These are phyloP conservation scores for Ophiostoma pallidulum DNA, from an alignment of 2,329 filamentous ascomycete species.

Conservation along the genomic window DNA sequence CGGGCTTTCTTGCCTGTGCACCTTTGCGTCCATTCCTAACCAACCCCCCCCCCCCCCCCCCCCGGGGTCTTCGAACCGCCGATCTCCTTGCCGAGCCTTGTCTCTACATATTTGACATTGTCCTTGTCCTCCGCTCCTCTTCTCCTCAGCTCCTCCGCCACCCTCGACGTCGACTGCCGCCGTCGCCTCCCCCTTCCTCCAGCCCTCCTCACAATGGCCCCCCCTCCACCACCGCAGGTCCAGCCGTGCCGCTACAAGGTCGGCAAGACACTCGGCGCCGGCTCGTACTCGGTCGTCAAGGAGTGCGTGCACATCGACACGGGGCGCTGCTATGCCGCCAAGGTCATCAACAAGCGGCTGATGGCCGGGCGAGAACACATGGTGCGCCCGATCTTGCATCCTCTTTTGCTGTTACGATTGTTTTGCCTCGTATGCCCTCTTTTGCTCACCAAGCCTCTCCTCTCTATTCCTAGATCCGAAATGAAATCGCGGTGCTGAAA, in stretches of 20 bases:
- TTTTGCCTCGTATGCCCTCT: neutral
- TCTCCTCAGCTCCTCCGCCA: too few species aligned
- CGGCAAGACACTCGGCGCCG: slow-evolving; percentile 91
- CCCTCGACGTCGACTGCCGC: too few species aligned
- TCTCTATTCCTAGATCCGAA: slow-evolving; percentile 60
- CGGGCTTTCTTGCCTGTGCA: too few species aligned
- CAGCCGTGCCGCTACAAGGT: slow-evolving; percentile 98
- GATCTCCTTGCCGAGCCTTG: too few species aligned
- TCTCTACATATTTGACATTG: too few species aligned
- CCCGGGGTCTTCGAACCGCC: too few species aligned
- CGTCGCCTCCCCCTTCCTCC: slow-evolving; percentile 14
- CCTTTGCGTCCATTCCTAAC: too few species aligned
- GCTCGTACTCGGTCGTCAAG: slow-evolving; percentile 96
- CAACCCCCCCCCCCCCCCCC: too few species aligned
- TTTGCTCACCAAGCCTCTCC: too few species aligned
- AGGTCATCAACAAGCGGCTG: slow-evolving; percentile 97
- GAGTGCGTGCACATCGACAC: slow-evolving; percentile 99
- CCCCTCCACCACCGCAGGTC: slow-evolving; percentile 49
- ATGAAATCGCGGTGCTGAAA: slow-evolving; percentile 96
- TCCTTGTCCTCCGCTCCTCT: too few species aligned
- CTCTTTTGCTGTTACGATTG: neutral
- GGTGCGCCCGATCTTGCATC: slow-evolving; percentile 44
- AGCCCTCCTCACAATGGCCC: too few species aligned
- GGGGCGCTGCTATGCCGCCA: slow-evolving; percentile 94
- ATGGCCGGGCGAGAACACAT: slow-evolving; percentile 98